These are phyloP conservation scores for Phytopythium vexans DNA, from an alignment of 352 stramenopile genomes.

Conservation along the genomic window DNA sequence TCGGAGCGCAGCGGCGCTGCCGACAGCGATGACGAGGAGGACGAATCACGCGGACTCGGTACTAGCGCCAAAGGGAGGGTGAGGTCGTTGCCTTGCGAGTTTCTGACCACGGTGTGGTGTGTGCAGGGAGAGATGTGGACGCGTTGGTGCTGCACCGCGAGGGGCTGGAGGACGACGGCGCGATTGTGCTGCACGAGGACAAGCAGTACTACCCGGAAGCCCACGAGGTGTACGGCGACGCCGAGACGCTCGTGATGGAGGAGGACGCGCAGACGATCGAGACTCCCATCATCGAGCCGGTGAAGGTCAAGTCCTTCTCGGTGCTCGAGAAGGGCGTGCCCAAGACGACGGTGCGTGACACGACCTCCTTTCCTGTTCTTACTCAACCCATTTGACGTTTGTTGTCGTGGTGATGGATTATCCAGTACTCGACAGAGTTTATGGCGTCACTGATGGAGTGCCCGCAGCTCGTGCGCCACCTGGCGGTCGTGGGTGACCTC, in stretches of 20 bases:
- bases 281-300: constrained; percentile 97
- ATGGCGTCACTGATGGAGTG: constrained; percentile 89
- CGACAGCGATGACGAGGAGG: constrained; percentile 17
- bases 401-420: constrained; percentile 14
- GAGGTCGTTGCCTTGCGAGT: neutral
- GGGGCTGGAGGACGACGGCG: constrained; percentile 67
- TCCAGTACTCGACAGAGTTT: constrained; percentile 85
- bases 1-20: constrained; percentile 48
- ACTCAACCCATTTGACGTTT: neutral
- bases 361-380: neutral
- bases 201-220: constrained; percentile 99
- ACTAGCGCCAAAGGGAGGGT: neutral
- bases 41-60: neutral
- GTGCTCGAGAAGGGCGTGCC: constrained; percentile 80
- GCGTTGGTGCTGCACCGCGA: constrained; percentile 45
- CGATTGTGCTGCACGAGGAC: constrained; percentile 99
- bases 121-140: constrained; percentile 30
- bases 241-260: constrained; percentile 97
- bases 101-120: neutral
- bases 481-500: constrained; percentile 97
- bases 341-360: constrained; percentile 45
- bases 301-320: constrained; percentile 93
- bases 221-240: constrained; percentile 95
- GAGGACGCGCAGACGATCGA: constrained; percentile 99
- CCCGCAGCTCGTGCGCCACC: constrained; percentile 88